Percentiles rank a stretch among this genome's conserved stretches.
These are phyloP conservation scores for Aspergillus indologenus DNA, from an alignment of 495 filamentous ascomycete species.

Conservation along the genomic window DNA sequence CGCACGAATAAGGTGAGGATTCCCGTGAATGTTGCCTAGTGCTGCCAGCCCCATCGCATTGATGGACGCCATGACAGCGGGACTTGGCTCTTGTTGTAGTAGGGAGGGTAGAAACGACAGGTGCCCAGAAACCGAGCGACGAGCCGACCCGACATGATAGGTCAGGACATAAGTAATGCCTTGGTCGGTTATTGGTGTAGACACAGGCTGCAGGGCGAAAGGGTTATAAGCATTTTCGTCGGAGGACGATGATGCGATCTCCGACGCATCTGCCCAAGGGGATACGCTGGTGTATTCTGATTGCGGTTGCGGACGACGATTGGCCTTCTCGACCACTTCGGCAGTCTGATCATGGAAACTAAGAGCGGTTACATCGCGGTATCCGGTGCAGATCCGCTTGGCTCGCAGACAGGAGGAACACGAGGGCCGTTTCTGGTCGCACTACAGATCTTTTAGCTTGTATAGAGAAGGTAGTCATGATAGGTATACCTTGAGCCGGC, in stretches of 20 bases:
- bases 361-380: constrained; percentile 19
- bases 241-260: background rate
- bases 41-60: constrained; percentile 16
- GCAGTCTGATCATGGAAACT: constrained; percentile 22
- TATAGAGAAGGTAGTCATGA: background rate
- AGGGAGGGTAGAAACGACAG: constrained; percentile 7
- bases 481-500: constrained; percentile 23
- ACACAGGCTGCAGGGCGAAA: background rate
- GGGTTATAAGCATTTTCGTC: background rate
- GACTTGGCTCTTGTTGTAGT: background rate
- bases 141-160: constrained; percentile 1
- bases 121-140: background rate
- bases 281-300: background rate
- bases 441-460: constrained; percentile 8
- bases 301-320: background rate
- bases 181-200: constrained; percentile 7
- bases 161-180: constrained; percentile 10
- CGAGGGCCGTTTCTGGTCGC: constrained; percentile 27
- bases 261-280: background rate
- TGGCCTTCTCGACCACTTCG: constrained; percentile 13
- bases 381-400: constrained; percentile 27
- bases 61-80: constrained; percentile 7
- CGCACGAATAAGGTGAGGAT: constrained; percentile 1
- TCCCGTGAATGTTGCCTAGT: constrained; percentile 15
- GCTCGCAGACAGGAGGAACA: constrained; percentile 29